Percentiles rank a stretch among this genome's conserved stretches.
Conservation (phyloP, 441 rosid genomes). For the Euphorbia celastroides region DNA sequence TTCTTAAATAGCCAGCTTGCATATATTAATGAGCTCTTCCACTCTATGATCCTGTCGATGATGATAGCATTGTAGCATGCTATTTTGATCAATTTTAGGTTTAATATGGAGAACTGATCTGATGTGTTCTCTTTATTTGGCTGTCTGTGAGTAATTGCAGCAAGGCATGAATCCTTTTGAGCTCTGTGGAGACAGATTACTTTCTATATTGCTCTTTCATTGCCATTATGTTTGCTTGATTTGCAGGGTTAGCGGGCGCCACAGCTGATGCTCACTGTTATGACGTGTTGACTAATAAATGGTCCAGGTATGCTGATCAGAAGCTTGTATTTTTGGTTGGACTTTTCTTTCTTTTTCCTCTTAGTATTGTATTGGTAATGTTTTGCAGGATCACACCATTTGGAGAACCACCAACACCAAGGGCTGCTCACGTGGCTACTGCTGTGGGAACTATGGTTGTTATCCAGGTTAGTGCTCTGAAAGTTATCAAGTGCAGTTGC, state of each 20-base stretch:
- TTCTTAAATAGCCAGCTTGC: not conserved
- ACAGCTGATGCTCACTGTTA: slow-evolving; percentile 97
- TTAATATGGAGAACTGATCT: not conserved
- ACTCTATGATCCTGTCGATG: no score
- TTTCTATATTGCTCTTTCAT: slow-evolving; percentile 14
- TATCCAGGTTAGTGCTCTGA: slow-evolving; percentile 61
- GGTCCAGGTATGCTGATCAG: slow-evolving; percentile 69
- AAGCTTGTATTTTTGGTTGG: slow-evolving; percentile 5
- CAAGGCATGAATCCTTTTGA: slow-evolving; percentile 1
- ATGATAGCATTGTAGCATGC: no score
- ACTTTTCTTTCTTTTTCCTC: not conserved
- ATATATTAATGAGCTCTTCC: not conserved
- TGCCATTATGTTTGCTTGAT: slow-evolving; percentile 27
- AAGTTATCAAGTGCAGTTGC: not conserved
- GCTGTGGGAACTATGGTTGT: slow-evolving; percentile 99
- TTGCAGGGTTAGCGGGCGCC: slow-evolving; percentile 94
- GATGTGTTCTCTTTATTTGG: not conserved
- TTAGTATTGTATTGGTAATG: slow-evolving; percentile 10
- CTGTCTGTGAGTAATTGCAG: not conserved
- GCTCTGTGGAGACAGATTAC: not conserved
- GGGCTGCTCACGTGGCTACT: slow-evolving; percentile 99
- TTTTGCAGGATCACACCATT: slow-evolving; percentile 70
- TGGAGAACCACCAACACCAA: slow-evolving; percentile 97
- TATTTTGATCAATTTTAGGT: slow-evolving; percentile 4
- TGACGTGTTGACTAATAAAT: slow-evolving; percentile 84